phyloP scores from a whole-genome alignment of 2,329 filamentous ascomycete species.

The Albifimbria verrucaria region DNA sequence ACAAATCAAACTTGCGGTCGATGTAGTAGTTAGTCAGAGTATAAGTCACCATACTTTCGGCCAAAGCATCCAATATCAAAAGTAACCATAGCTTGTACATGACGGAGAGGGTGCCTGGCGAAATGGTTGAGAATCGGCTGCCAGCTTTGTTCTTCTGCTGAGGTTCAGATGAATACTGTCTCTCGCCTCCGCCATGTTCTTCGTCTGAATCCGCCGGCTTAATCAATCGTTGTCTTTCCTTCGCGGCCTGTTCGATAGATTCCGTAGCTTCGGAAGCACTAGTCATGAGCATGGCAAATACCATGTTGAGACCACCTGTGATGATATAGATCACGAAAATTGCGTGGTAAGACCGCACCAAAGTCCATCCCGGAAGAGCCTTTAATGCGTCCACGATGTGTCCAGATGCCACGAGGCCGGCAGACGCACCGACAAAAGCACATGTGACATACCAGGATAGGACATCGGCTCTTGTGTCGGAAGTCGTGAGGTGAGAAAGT shows the following conservation, averaged over 20 bases:
- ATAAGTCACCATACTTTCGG: constrained; percentile 61
- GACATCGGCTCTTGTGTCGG: constrained; percentile 55
- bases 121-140: constrained; percentile 53
- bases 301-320: constrained; percentile 52
- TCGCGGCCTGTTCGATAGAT: constrained; percentile 12
- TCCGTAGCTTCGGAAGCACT: constrained; percentile 42
- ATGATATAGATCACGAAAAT: constrained; percentile 55
- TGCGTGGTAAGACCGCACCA: constrained; percentile 51
- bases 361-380: constrained; percentile 42
- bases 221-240: constrained; percentile 18
- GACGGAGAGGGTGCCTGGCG: constrained; percentile 49
- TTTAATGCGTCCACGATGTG: constrained; percentile 46
- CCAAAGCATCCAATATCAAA: constrained; percentile 60
- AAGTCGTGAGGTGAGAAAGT: constrained; percentile 56
- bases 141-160: constrained; percentile 23
- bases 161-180: not conserved
- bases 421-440: constrained; percentile 51
- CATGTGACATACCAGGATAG: constrained; percentile 63
- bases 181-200: constrained; percentile 8
- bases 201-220: constrained; percentile 14
- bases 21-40: constrained; percentile 57
- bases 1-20: constrained; percentile 50
- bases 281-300: constrained; percentile 43
- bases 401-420: constrained; percentile 51
- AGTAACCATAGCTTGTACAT: constrained; percentile 66